Evolutionary conservation across 768 basidiomycete species (phyloP).

Genomic region (Lactarius trivialis): DNA sequence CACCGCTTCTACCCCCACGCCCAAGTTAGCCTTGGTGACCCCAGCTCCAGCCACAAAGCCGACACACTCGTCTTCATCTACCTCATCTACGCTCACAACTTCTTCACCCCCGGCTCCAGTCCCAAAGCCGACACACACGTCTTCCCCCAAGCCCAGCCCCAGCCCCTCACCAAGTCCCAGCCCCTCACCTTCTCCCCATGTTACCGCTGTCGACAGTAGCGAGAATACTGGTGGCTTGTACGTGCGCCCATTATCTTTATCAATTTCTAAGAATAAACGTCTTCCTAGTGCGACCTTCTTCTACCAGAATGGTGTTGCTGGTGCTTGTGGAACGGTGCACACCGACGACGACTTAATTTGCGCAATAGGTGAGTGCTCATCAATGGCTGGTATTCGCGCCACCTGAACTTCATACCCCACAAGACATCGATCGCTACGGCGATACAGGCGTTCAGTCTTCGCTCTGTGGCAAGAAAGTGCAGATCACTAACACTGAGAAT

Average conservation of each 20-base stretch:
- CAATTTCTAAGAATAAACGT: background rate
- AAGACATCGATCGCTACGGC: conserved; percentile 51
- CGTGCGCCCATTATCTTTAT: background rate
- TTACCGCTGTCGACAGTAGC: conserved; percentile 3
- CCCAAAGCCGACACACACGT: background rate
- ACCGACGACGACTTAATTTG: conserved; percentile 52
- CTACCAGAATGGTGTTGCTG: conserved; percentile 51
- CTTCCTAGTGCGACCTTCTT: conserved; percentile 37
- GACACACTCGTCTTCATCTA: conserved; percentile 3
- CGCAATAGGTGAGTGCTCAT: conserved; percentile 47
- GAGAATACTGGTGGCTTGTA: conserved; percentile 4
- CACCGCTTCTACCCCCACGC: background rate
- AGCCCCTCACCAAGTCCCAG: background rate
- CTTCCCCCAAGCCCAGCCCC: background rate
- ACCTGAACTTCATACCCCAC: background rate
- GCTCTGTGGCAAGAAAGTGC: conserved; percentile 61
- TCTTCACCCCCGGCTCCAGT: too few species aligned
- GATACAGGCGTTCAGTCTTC: conserved; percentile 39
- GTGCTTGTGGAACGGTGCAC: conserved; percentile 68
- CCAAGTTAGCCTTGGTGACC: background rate
- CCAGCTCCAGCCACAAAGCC: too few species aligned
- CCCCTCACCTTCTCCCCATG: too few species aligned
- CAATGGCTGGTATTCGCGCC: background rate
- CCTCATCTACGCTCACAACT: background rate
- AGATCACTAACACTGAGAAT: conserved; percentile 56